These are phyloP conservation scores for Spatholobus suberectus DNA, from an alignment of 306 rosid species.

Conservation along the genomic window DNA sequence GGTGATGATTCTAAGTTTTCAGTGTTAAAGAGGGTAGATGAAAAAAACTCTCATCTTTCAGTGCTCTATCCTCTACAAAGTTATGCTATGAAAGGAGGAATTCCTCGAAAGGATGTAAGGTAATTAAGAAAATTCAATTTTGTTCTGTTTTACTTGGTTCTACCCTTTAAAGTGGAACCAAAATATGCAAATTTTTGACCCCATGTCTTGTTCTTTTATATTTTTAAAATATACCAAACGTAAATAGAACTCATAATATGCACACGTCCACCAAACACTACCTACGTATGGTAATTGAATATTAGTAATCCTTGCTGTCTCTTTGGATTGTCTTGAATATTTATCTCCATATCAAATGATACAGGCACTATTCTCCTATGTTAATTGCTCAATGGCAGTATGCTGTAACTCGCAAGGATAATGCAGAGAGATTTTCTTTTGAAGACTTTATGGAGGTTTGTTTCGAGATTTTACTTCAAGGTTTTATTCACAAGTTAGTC, in stretches of 20 bases:
- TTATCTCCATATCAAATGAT: slow-evolving; percentile 40
- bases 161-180: not conserved
- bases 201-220: not conserved
- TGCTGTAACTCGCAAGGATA: slow-evolving; percentile 93
- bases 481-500: slow-evolving; percentile 20
- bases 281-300: not conserved
- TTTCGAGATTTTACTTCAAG: slow-evolving; percentile 24
- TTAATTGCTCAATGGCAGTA: slow-evolving; percentile 84
- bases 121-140: slow-evolving; percentile 41
- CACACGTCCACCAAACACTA: not conserved
- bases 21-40: slow-evolving; percentile 48
- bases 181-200: not conserved
- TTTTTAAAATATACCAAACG: not conserved
- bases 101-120: slow-evolving; percentile 75
- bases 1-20: slow-evolving; percentile 57
- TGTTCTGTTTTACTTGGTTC: not conserved
- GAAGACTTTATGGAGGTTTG: slow-evolving; percentile 77
- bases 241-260: not conserved
- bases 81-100: slow-evolving; percentile 83
- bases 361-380: slow-evolving; percentile 86
- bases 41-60: slow-evolving; percentile 55
- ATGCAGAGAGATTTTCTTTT: slow-evolving; percentile 66
- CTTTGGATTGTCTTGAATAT: slow-evolving; percentile 33
- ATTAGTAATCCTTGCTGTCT: slow-evolving; percentile 25
- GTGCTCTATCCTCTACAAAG: slow-evolving; percentile 77